These are phyloP conservation scores for Ormosia emarginata DNA, from an alignment of 306 rosid species.

Conservation along the genomic window DNA sequence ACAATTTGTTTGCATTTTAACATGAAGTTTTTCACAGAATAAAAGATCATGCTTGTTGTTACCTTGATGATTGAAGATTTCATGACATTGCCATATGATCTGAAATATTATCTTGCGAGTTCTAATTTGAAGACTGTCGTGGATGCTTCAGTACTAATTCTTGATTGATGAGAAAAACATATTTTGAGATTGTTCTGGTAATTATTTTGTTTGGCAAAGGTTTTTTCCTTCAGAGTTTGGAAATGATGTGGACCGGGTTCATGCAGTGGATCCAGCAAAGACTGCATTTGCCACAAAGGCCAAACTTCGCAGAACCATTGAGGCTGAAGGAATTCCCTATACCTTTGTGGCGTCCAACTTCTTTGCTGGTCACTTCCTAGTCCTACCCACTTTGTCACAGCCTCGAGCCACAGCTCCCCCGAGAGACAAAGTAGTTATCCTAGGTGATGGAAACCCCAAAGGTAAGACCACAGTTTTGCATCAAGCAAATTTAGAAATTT, in stretches of 20 bases:
- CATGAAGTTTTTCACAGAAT: no score
- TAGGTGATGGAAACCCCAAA: conserved; percentile 41
- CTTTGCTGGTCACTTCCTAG: conserved; percentile 27
- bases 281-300: conserved; percentile 2
- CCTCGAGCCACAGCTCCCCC: conserved; percentile 25
- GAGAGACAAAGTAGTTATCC: conserved; percentile 27
- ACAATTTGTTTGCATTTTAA: no score
- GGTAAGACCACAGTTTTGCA: background rate
- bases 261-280: conserved; percentile 35
- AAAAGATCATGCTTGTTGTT: background rate
- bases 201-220: conserved; percentile 17
- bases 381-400: conserved; percentile 17
- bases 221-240: conserved; percentile 45
- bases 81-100: background rate
- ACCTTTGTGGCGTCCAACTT: conserved; percentile 14
- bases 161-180: background rate
- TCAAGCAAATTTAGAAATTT: background rate
- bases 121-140: background rate
- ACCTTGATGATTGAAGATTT: background rate
- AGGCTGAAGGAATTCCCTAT: conserved; percentile 31
- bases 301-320: conserved; percentile 27
- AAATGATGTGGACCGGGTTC: conserved; percentile 17
- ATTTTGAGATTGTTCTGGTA: background rate
- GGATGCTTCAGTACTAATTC: background rate
- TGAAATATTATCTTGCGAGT: background rate